Evolutionary conservation across 495 filamentous ascomycete species (phyloP).

Genomic region (Lentithecium fluviatile): DNA sequence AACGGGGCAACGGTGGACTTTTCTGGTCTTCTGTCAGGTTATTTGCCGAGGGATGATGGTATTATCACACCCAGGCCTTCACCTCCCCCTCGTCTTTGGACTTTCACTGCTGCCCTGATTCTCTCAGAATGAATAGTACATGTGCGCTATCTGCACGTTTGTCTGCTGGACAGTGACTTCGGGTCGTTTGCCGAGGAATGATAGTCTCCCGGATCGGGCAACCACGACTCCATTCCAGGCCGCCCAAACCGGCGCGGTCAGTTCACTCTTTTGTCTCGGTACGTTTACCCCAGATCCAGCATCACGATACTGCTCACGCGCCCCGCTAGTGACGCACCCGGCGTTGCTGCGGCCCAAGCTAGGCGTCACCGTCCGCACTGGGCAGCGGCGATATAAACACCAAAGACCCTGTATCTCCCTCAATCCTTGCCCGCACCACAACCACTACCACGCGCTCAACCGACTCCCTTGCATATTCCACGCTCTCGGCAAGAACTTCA

Average conservation of each 20-base stretch:
- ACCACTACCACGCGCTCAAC: background rate
- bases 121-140: too few species aligned
- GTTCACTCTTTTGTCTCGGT: background rate
- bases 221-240: background rate
- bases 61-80: too few species aligned
- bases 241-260: background rate
- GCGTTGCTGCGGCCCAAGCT: background rate
- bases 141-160: too few species aligned
- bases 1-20: too few species aligned
- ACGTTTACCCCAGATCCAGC: background rate
- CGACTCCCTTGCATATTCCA: background rate
- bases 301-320: constrained; percentile 7
- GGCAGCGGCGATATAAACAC: background rate
- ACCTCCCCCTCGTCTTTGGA: too few species aligned
- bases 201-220: too few species aligned
- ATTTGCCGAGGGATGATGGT: too few species aligned
- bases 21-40: too few species aligned
- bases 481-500: background rate
- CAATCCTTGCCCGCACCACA: background rate
- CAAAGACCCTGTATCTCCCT: background rate
- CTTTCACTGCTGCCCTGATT: too few species aligned
- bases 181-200: too few species aligned
- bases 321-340: background rate
- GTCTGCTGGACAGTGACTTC: too few species aligned
- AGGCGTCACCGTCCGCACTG: background rate